Evolutionary conservation across 306 rosid species (phyloP), one percentile per base, ranked within the genome.

Genomic region (Cajanus cajan): DNA sequence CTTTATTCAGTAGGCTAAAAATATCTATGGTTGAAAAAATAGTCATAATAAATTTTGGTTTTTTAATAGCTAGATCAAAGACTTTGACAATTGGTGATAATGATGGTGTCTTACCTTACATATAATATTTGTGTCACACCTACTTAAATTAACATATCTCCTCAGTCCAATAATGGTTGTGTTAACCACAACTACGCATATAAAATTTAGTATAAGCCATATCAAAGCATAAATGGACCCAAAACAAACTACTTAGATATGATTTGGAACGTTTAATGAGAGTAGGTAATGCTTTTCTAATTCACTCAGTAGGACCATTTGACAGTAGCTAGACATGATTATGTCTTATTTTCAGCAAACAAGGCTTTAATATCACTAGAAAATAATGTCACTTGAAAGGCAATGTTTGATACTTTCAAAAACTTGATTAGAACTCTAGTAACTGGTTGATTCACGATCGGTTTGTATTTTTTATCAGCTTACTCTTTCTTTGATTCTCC

Each of bases 281-380:
- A 73, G 57, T 9, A 21, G 52, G 71, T 14, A 72, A 44, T 54
- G 55, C 73, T 72, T 16, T 64, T 37, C 71, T 44, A 12, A 21
- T 54, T 37, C 51, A 10, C 24, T 13, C 10, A 16, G 83, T 78
- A 47, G 83, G 87, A 41, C 81, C 87, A 68, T 16, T 37, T 43
- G 4, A 62, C 54, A 14, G 47, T 52, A 77, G 34, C 71, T 24
- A 68, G 22, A 12, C 55, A 83, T 79, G 70, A 83, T 83, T 74
- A 51, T 79, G 87, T 79, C 74, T 59, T 10, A 2, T 18, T 61
- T 40, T 61, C 6, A 4, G 45, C 59, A 50, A 76, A 61, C 83
- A 73, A 47, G 4, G 9, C 19, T 78, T 70, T 77, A 77, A 15
- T 77, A 48, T 50, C 74, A 63, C 84, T 72, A 7, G 15, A 25